phyloP scores from a whole-genome alignment of 2,329 filamentous ascomycete species.

The Dothideomycetes sp. region DNA sequence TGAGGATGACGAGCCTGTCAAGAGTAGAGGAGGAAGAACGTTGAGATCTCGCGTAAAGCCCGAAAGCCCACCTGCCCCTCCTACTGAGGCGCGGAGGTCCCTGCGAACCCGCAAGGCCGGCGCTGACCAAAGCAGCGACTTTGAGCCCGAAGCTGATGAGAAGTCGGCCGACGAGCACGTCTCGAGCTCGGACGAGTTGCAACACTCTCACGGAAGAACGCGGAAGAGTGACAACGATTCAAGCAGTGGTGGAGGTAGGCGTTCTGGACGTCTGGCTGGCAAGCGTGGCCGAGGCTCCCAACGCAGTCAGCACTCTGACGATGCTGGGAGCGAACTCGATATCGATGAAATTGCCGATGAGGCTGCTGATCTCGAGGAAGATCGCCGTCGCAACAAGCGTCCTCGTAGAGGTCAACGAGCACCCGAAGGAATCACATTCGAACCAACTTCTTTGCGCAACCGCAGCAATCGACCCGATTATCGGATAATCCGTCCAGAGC shows the following conservation, averaged over 20 bases:
- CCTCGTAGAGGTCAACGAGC: slow-evolving; percentile 17
- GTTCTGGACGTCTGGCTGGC: slow-evolving; percentile 40
- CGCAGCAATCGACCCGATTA: slow-evolving; percentile 71
- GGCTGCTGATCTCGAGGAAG: slow-evolving; percentile 46
- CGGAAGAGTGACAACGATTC: slow-evolving; percentile 26
- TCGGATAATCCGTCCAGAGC: slow-evolving; percentile 67
- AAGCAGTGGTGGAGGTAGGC: slow-evolving; percentile 28
- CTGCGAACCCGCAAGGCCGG: slow-evolving; percentile 30
- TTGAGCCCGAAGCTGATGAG: slow-evolving; percentile 47
- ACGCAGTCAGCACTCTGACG: slow-evolving; percentile 32
- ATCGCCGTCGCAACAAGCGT: slow-evolving; percentile 32
- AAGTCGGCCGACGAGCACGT: slow-evolving; percentile 37
- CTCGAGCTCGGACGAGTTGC: slow-evolving; percentile 9
- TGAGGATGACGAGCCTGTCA: slow-evolving; percentile 27
- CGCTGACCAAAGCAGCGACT: slow-evolving; percentile 50
- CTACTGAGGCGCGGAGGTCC: neutral
- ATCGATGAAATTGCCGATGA: slow-evolving; percentile 41
- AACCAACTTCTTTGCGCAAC: slow-evolving; percentile 46
- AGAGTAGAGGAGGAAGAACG: slow-evolving; percentile 22
- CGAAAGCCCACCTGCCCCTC: slow-evolving; percentile 21
- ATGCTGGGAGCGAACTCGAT: slow-evolving; percentile 36
- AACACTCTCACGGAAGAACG: slow-evolving; percentile 3
- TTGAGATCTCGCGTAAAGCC: slow-evolving; percentile 7
- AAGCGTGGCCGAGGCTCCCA: slow-evolving; percentile 26
- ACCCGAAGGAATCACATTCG: slow-evolving; percentile 18